Evolutionary conservation across 768 basidiomycete species (phyloP).

Genomic region (Zangia roseola): DNA sequence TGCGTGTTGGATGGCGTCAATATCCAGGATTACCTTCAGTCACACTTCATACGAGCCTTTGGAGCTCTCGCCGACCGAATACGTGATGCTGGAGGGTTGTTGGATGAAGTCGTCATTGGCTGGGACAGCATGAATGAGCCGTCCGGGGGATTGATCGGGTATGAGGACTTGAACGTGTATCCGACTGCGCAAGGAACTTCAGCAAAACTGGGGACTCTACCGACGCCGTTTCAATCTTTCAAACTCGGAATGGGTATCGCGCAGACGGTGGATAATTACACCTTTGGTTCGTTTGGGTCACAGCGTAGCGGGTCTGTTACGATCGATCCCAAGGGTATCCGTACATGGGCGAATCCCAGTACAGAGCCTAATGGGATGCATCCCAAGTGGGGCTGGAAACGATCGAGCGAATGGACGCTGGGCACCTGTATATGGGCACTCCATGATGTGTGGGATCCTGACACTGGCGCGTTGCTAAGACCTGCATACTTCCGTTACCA

Average conservation of each 20-base stretch:
- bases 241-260: slow-evolving; percentile 85
- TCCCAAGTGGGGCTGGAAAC: slow-evolving; percentile 80
- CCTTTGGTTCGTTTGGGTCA: slow-evolving; percentile 80
- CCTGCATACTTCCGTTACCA: slow-evolving; percentile 73
- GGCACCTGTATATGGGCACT: slow-evolving; percentile 85
- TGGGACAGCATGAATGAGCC: slow-evolving; percentile 99
- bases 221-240: slow-evolving; percentile 82
- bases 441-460: slow-evolving; percentile 86
- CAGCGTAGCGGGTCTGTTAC: slow-evolving; percentile 67
- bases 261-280: slow-evolving; percentile 80
- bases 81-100: slow-evolving; percentile 65
- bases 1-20: slow-evolving; percentile 90
- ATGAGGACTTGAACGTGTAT: slow-evolving; percentile 63
- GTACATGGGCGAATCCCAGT: slow-evolving; percentile 70
- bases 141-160: slow-evolving; percentile 70
- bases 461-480: slow-evolving; percentile 60
- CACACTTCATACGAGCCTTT: slow-evolving; percentile 73
- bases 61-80: slow-evolving; percentile 76
- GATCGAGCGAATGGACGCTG: slow-evolving; percentile 68
- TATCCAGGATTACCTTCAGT: slow-evolving; percentile 86
- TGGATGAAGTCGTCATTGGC: slow-evolving; percentile 88
- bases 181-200: slow-evolving; percentile 68
- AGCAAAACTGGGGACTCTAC: slow-evolving; percentile 83
- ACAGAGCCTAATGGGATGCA: slow-evolving; percentile 53
- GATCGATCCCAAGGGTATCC: slow-evolving; percentile 81